phyloP scores from a whole-genome alignment of 345 rosid genomes.

The Xanthoceras sorbifolium region DNA sequence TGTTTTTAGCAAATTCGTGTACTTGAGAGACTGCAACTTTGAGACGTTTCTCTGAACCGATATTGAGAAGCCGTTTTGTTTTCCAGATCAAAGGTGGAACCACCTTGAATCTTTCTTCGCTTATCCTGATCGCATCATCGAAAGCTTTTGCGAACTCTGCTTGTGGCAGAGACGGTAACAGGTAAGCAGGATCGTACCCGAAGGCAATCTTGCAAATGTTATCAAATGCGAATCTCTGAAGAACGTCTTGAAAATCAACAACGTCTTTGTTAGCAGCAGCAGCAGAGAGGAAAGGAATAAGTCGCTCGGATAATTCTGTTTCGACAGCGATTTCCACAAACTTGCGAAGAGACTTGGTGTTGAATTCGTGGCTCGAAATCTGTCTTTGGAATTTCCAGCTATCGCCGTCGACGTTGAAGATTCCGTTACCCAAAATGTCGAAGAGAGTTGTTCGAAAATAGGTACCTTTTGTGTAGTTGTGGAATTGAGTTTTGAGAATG shows the following conservation, averaged over 20 bases:
- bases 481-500: conserved; percentile 64
- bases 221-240: conserved; percentile 71
- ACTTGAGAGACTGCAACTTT: conserved; percentile 37
- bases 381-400: conserved; percentile 74
- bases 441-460: conserved; percentile 25
- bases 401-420: conserved; percentile 66
- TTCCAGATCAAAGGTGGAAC: conserved; percentile 43
- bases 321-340: conserved; percentile 59
- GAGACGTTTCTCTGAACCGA: conserved; percentile 53
- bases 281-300: conserved; percentile 52
- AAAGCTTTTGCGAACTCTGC: conserved; percentile 47
- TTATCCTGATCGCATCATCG: conserved; percentile 44
- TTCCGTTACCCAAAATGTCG: conserved; percentile 74
- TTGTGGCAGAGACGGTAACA: conserved; percentile 45
- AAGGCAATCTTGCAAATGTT: conserved; percentile 73
- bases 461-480: conserved; percentile 54
- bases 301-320: conserved; percentile 52
- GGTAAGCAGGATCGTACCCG: conserved; percentile 60
- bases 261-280: conserved; percentile 34
- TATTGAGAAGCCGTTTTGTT: conserved; percentile 37
- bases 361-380: conserved; percentile 75
- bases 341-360: conserved; percentile 65
- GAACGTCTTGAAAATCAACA: conserved; percentile 59
- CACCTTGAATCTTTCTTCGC: conserved; percentile 37
- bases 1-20: conserved; percentile 49